phyloP scores from a whole-genome alignment of 257 asterid species.

The Ocimum tenuiflorum region DNA sequence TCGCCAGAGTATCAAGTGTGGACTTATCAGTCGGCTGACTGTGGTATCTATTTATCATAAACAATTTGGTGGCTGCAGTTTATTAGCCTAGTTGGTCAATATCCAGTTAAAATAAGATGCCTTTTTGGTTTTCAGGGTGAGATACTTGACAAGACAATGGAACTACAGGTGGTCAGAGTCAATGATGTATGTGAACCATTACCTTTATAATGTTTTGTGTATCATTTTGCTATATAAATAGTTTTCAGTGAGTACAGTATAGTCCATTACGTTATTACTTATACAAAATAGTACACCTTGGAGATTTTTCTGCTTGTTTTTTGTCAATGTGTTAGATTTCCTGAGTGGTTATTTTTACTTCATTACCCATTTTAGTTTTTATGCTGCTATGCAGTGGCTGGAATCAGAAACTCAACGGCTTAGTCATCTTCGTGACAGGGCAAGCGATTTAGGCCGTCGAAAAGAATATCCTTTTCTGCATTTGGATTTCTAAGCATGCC shows the following conservation, averaged over 20 bases:
- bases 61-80: background rate
- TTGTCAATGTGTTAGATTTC: background rate
- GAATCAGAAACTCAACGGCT: slow-evolving; percentile 82
- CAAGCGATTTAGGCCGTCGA: slow-evolving; percentile 92
- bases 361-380: slow-evolving; percentile 1
- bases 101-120: slow-evolving; percentile 4
- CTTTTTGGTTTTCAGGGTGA: slow-evolving; percentile 62
- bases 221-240: too few relatives aligned
- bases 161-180: slow-evolving; percentile 80
- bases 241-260: too few relatives aligned
- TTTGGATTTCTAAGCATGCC: background rate
- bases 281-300: too few relatives aligned
- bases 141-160: slow-evolving; percentile 95
- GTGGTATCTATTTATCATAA: slow-evolving; percentile 51
- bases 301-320: too few relatives aligned
- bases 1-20: slow-evolving; percentile 96
- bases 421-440: slow-evolving; percentile 96
- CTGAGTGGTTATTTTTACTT: background rate
- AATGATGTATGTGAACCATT: slow-evolving; percentile 62
- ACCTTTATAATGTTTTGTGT: background rate
- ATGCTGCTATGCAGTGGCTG: slow-evolving; percentile 74
- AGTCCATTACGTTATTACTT: too few relatives aligned
- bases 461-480: slow-evolving; percentile 88
- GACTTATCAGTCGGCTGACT: slow-evolving; percentile 74
- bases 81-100: slow-evolving; percentile 5